Conservation (phyloP, 306 rosid genomes). For the Lagenaria siceraria region DNA sequence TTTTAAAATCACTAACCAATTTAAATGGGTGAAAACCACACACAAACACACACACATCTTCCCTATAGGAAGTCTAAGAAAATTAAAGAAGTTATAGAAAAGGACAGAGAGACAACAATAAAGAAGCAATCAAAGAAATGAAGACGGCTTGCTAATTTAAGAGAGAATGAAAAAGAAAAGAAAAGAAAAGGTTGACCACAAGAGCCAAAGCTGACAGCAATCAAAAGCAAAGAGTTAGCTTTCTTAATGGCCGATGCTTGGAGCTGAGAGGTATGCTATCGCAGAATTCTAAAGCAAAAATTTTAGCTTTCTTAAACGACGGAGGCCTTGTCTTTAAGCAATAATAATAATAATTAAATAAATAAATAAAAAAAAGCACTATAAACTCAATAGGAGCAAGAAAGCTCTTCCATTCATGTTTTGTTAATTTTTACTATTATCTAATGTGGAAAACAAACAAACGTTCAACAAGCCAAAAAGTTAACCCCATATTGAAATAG, state of each 20-base stretch:
- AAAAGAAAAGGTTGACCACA: background rate
- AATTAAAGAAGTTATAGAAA: background rate
- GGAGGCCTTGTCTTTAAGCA: background rate
- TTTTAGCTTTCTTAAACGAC: background rate
- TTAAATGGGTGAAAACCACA: no score
- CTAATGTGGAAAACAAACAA: no score
- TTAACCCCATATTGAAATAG: no score
- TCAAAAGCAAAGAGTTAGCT: background rate
- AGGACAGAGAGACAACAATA: background rate
- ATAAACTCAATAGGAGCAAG: no score
- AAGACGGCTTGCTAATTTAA: background rate
- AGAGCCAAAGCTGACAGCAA: background rate
- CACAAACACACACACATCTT: no score
- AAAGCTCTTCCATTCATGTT: no score
- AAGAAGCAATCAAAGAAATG: background rate
- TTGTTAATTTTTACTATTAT: no score
- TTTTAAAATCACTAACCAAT: no score
- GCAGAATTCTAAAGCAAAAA: background rate
- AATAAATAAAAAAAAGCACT: background rate
- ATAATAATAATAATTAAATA: no score
- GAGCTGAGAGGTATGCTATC: background rate
- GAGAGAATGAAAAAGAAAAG: background rate
- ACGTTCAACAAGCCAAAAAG: no score
- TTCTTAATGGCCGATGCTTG: background rate
- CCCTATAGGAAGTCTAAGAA: background rate